A percentile compares a stretch with the other conserved stretches of the same genome.
Conservation (phyloP, 495 filamentous ascomycete species). For the Aspergillus biplanus region DNA sequence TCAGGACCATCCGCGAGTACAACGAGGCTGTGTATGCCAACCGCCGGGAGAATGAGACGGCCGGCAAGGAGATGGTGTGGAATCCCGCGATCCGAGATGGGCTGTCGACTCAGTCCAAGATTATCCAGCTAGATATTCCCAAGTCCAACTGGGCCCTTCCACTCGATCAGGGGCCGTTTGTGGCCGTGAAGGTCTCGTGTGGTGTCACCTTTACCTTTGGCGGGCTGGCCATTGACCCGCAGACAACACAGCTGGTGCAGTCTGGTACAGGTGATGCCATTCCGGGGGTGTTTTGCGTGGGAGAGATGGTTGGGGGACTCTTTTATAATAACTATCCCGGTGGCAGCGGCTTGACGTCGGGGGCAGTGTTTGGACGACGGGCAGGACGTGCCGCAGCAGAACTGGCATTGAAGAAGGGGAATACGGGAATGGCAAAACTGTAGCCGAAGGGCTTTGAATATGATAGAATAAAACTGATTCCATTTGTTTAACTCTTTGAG, state of each 20-base stretch:
- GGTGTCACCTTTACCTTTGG: slow-evolving; percentile 72
- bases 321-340: slow-evolving; percentile 69
- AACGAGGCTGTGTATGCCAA: slow-evolving; percentile 53
- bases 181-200: slow-evolving; percentile 60
- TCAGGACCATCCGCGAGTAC: slow-evolving; percentile 53
- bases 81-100: slow-evolving; percentile 61
- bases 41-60: slow-evolving; percentile 35
- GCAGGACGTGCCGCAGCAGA: slow-evolving; percentile 36
- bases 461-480: no score
- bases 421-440: no score
- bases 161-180: slow-evolving; percentile 56
- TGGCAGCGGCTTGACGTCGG: slow-evolving; percentile 63
- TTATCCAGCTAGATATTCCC: slow-evolving; percentile 37
- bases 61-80: slow-evolving; percentile 31
- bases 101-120: slow-evolving; percentile 53
- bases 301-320: slow-evolving; percentile 66
- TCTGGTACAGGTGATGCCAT: slow-evolving; percentile 41
- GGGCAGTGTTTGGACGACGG: slow-evolving; percentile 58
- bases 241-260: slow-evolving; percentile 48
- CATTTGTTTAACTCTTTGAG: no score
- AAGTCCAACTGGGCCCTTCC: slow-evolving; percentile 70
- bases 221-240: slow-evolving; percentile 54
- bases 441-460: no score
- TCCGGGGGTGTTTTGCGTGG: slow-evolving; percentile 57
- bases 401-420: no score